Evolutionary conservation across 2,329 filamentous ascomycete species (phyloP).

Genomic region (Biscogniauxia mediterranea): DNA sequence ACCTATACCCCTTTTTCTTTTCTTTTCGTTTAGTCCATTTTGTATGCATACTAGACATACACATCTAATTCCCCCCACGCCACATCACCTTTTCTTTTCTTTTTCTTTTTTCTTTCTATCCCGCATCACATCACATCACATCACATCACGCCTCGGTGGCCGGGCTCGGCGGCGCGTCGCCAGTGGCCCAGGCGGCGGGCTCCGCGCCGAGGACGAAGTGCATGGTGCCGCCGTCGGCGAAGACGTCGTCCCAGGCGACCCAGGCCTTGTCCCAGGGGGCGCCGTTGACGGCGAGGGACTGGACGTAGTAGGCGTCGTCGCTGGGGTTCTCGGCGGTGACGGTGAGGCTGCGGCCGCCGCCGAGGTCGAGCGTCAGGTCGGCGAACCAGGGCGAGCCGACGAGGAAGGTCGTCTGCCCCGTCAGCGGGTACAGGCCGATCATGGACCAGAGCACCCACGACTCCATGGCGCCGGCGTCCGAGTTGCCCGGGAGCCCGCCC

Average conservation of each 20-base stretch:
- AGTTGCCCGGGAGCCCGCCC: constrained; percentile 65
- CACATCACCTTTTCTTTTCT: background rate
- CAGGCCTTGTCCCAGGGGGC: constrained; percentile 60
- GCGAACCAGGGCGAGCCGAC: constrained; percentile 63
- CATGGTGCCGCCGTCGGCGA: constrained; percentile 59
- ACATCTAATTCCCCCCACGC: too few species aligned
- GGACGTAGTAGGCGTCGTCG: constrained; percentile 57
- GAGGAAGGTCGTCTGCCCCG: constrained; percentile 66
- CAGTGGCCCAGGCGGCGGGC: constrained; percentile 56
- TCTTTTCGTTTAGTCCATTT: too few species aligned
- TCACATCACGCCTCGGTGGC: constrained; percentile 34
- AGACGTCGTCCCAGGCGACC: constrained; percentile 66
- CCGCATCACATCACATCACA: too few species aligned
- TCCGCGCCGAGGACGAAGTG: constrained; percentile 61
- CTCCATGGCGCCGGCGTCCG: constrained; percentile 72
- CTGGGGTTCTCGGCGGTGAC: constrained; percentile 53
- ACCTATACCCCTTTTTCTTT: too few species aligned
- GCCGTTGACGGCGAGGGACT: constrained; percentile 65
- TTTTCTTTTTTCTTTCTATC: background rate
- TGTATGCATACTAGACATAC: too few species aligned
- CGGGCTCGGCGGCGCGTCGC: constrained; percentile 60
- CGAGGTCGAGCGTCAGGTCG: constrained; percentile 58
- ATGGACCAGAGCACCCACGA: constrained; percentile 68
- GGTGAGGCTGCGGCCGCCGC: constrained; percentile 49
- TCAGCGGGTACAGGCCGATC: constrained; percentile 66